Percentiles rank a stretch among this genome's conserved stretches.
Evolutionary conservation across 345 rosid genomes (phyloP).

Genomic region (Syzygium aqueum): DNA sequence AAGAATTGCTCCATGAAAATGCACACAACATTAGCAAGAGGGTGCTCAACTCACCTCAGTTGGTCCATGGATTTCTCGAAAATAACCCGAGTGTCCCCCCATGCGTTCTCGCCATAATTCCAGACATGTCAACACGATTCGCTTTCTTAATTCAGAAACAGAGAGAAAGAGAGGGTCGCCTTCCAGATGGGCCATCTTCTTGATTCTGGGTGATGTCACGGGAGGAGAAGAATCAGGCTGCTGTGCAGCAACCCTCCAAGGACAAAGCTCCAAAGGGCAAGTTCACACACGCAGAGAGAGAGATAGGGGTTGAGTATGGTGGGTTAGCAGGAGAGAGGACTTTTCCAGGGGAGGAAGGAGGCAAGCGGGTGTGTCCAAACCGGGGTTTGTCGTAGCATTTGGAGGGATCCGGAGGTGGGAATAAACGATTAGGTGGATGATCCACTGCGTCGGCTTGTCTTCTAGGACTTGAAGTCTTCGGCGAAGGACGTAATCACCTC

Average conservation of each 20-base stretch:
- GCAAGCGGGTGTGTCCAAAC: slow-evolving; percentile 22
- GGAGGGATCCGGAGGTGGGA: slow-evolving; percentile 29
- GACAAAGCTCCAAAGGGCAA: slow-evolving; percentile 14
- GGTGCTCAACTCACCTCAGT: background rate
- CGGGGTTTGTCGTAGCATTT: slow-evolving; percentile 22
- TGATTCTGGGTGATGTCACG: slow-evolving; percentile 17
- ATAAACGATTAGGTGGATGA: slow-evolving; percentile 16
- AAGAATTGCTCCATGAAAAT: background rate
- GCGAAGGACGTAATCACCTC: slow-evolving; percentile 17
- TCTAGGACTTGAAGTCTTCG: slow-evolving; percentile 10
- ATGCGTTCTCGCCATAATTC: background rate
- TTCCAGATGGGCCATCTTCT: background rate
- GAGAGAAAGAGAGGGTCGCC: background rate
- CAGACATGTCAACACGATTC: background rate
- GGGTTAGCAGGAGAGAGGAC: slow-evolving; percentile 30
- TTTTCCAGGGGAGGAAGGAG: slow-evolving; percentile 17
- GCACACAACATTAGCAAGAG: background rate
- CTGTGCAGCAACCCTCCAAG: slow-evolving; percentile 28
- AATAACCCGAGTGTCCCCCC: background rate
- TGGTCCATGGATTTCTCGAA: background rate
- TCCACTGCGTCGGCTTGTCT: slow-evolving; percentile 9
- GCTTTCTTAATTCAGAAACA: background rate
- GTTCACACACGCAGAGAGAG: background rate
- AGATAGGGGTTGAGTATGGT: slow-evolving; percentile 26
- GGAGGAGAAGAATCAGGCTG: slow-evolving; percentile 24